Evolutionary conservation across 2,329 filamentous ascomycete species (phyloP).

Genomic region (Penicillium hesseltinei): DNA sequence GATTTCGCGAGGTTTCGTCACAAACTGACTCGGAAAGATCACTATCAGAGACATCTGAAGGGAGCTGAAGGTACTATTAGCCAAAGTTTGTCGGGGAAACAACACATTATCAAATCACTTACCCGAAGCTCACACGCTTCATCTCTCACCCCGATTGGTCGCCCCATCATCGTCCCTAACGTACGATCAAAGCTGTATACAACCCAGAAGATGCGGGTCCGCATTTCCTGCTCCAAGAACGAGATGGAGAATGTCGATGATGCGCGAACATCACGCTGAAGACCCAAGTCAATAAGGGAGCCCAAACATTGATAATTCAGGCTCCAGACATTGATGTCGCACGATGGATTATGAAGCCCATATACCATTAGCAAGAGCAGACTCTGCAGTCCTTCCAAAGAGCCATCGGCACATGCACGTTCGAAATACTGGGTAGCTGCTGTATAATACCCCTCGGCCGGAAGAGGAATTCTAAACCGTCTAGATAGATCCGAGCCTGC

Average conservation of each 20-base stretch:
- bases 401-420: slow-evolving; percentile 50
- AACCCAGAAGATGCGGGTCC: slow-evolving; percentile 57
- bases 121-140: slow-evolving; percentile 56
- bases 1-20: neutral
- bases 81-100: slow-evolving; percentile 2
- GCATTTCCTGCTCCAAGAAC: slow-evolving; percentile 52
- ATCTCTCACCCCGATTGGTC: slow-evolving; percentile 55
- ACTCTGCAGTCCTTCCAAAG: slow-evolving; percentile 51
- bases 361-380: slow-evolving; percentile 47
- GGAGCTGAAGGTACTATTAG: slow-evolving; percentile 16
- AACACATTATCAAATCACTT: slow-evolving; percentile 6
- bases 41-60: slow-evolving; percentile 21
- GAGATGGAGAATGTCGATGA: slow-evolving; percentile 42
- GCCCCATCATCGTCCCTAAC: slow-evolving; percentile 56
- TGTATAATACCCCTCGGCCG: slow-evolving; percentile 51
- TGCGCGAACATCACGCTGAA: slow-evolving; percentile 51
- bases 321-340: slow-evolving; percentile 54
- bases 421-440: slow-evolving; percentile 50
- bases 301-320: slow-evolving; percentile 57
- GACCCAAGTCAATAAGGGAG: slow-evolving; percentile 51
- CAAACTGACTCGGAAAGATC: slow-evolving; percentile 11
- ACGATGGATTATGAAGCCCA: slow-evolving; percentile 51
- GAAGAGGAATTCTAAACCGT: slow-evolving; percentile 45
- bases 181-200: slow-evolving; percentile 53
- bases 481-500: slow-evolving; percentile 48